These are phyloP conservation scores for Stipa capillata DNA, from an alignment of 176 grass and related monocot genomes.

Conservation along the genomic window DNA sequence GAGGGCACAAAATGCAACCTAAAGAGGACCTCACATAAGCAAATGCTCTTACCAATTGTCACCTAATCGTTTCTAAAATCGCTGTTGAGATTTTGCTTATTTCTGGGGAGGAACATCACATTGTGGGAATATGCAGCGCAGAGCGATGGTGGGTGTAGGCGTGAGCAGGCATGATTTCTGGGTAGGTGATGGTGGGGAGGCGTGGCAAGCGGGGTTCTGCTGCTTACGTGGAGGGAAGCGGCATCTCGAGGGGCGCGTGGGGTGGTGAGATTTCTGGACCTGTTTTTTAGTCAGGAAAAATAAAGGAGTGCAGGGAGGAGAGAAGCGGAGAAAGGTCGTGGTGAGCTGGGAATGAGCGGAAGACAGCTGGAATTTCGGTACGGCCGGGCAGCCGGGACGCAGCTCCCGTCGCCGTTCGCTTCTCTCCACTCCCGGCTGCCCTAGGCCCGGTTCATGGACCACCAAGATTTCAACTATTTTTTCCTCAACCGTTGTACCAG, in stretches of 20 bases:
- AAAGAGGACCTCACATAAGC: background rate
- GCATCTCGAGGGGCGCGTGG: conserved; percentile 34
- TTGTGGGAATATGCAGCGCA: background rate
- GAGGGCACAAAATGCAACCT: background rate
- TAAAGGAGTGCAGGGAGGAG: too few relatives aligned
- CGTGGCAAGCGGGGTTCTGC: background rate
- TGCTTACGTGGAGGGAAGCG: conserved; percentile 43
- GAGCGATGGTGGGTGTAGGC: background rate
- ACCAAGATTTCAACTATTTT: too few relatives aligned
- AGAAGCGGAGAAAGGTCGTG: too few relatives aligned
- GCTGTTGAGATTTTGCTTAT: too few relatives aligned
- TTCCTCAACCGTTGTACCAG: background rate
- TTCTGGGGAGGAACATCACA: too few relatives aligned
- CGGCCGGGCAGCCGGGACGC: conserved; percentile 26
- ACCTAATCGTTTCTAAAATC: background rate
- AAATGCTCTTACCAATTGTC: background rate
- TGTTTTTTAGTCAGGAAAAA: background rate
- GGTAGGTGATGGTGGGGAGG: conserved; percentile 1
- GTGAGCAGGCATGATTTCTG: background rate
- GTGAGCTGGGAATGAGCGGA: conserved; percentile 42
- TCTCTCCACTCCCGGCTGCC: rapidly evolving
- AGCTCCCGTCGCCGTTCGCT: conserved; percentile 42
- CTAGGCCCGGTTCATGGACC: conserved; percentile 2
- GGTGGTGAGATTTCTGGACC: background rate
- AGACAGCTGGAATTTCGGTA: conserved; percentile 44